Evolutionary conservation across 2,329 filamentous ascomycete species (phyloP).

Genomic region (Rutstroemia sp.): DNA sequence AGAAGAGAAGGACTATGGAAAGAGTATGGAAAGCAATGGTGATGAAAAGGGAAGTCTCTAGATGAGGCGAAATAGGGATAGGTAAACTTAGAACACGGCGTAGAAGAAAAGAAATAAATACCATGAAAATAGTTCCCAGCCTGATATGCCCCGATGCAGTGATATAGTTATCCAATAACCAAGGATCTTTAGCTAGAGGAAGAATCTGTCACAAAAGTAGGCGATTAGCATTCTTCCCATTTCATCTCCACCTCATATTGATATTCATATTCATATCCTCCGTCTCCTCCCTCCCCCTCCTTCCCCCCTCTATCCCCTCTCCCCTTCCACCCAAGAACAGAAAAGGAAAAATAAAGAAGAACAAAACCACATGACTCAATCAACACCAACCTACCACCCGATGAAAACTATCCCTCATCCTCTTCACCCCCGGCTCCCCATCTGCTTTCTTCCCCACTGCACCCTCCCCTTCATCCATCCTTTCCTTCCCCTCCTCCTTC

Average conservation of each 20-base stretch:
- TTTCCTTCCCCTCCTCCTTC: conserved; percentile 32
- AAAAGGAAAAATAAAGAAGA: not conserved
- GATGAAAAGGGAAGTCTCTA: too few species aligned
- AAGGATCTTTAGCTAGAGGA: conserved; percentile 59
- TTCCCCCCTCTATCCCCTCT: not conserved
- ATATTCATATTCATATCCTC: not conserved
- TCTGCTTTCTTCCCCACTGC: not conserved
- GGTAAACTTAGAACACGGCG: too few species aligned
- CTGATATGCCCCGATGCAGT: conserved; percentile 62
- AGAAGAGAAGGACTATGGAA: too few species aligned
- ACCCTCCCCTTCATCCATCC: conserved; percentile 5
- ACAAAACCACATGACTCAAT: not conserved
- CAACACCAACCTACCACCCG: conserved; percentile 43
- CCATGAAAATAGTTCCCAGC: conserved; percentile 46
- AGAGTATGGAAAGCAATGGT: too few species aligned
- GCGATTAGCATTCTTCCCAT: not conserved
- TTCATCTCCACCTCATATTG: not conserved
- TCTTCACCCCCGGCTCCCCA: conserved; percentile 35
- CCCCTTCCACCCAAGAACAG: too few species aligned
- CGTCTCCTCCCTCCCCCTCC: not conserved
- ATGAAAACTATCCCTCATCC: conserved; percentile 61
- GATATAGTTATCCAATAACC: conserved; percentile 63
- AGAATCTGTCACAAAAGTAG: conserved; percentile 40
- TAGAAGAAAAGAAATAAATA: not conserved
- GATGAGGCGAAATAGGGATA: too few species aligned